These are phyloP conservation scores for Fusarium secorum DNA, from an alignment of 2,329 filamentous ascomycete species.

Conservation along the genomic window DNA sequence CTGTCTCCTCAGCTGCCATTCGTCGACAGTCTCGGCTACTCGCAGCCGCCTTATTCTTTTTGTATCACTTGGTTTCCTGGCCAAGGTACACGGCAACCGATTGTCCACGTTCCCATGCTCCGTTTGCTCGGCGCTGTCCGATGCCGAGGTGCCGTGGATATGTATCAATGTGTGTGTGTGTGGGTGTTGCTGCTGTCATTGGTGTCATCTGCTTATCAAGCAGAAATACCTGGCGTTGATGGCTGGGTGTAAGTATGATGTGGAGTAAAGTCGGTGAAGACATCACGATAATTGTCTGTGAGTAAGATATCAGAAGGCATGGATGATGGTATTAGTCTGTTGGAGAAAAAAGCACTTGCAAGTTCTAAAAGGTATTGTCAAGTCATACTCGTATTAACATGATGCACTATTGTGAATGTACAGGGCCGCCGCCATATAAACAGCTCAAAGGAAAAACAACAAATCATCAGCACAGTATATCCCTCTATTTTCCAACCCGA, in stretches of 20 bases:
- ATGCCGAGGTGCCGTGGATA: conserved; percentile 15
- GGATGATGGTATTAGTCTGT: not conserved
- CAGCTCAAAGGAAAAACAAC: conserved; percentile 28
- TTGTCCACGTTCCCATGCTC: conserved; percentile 22
- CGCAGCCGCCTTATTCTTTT: conserved; percentile 25
- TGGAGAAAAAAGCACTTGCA: not conserved
- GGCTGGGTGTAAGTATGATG: not conserved
- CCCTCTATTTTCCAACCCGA: conserved; percentile 42
- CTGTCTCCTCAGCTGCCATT: conserved; percentile 7
- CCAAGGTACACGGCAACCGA: conserved; percentile 11
- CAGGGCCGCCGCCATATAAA: conserved; percentile 19
- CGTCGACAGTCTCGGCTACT: conserved; percentile 21
- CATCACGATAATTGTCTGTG: not conserved
- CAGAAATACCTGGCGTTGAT: not conserved
- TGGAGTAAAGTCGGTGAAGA: not conserved
- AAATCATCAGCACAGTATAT: conserved; percentile 26
- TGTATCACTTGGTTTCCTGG: conserved; percentile 29
- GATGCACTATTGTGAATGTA: conserved; percentile 21
- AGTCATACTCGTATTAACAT: conserved; percentile 34
- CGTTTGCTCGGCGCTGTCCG: conserved; percentile 21
- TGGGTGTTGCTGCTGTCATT: not conserved
- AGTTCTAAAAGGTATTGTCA: not conserved
- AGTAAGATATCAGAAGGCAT: not conserved
- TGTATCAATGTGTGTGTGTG: not conserved
- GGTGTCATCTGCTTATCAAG: conserved; percentile 12